Percentiles rank a stretch among this genome's conserved stretches.
Evolutionary conservation across 139 green algal species (phyloP).

Genomic region (Pleodorina starrii): DNA sequence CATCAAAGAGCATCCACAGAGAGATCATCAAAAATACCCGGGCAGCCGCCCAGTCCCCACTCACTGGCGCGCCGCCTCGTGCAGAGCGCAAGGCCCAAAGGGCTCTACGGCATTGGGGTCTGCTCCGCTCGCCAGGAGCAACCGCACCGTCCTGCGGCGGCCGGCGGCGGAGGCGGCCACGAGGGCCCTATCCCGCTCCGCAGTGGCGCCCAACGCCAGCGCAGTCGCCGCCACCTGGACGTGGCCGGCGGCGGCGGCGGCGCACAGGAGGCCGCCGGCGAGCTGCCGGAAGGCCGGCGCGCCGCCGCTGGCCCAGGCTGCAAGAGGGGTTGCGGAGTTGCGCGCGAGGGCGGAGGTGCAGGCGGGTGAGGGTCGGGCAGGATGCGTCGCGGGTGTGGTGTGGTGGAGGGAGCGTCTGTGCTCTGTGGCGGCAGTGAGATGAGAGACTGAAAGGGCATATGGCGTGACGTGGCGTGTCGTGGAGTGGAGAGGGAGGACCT

Average conservation of each 20-base stretch:
- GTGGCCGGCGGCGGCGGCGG: not conserved
- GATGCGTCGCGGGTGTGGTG: too few species aligned
- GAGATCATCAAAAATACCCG: too few species aligned
- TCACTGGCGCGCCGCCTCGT: slow-evolving; percentile 1
- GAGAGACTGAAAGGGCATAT: too few species aligned
- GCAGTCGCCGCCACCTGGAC: not conserved
- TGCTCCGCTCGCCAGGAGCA: not conserved
- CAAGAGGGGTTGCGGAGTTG: too few species aligned
- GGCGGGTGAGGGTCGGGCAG: too few species aligned
- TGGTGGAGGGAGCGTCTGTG: too few species aligned
- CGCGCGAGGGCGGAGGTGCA: too few species aligned
- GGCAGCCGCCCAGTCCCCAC: too few species aligned
- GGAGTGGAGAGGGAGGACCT: too few species aligned
- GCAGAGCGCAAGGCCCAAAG: not conserved
- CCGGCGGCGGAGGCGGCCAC: not conserved
- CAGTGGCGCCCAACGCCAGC: not conserved
- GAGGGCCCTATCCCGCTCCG: not conserved
- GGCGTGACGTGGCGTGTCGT: too few species aligned
- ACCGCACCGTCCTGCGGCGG: not conserved
- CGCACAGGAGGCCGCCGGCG: not conserved
- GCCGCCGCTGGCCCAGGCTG: not conserved
- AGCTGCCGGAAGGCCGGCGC: not conserved
- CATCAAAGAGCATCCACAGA: too few species aligned
- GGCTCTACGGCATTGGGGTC: not conserved
- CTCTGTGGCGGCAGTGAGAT: too few species aligned